Evolutionary conservation across 2,329 filamentous ascomycete species (phyloP), one percentile per base, ranked within the genome.

Genomic region (Pseudogymnoascus destructans): DNA sequence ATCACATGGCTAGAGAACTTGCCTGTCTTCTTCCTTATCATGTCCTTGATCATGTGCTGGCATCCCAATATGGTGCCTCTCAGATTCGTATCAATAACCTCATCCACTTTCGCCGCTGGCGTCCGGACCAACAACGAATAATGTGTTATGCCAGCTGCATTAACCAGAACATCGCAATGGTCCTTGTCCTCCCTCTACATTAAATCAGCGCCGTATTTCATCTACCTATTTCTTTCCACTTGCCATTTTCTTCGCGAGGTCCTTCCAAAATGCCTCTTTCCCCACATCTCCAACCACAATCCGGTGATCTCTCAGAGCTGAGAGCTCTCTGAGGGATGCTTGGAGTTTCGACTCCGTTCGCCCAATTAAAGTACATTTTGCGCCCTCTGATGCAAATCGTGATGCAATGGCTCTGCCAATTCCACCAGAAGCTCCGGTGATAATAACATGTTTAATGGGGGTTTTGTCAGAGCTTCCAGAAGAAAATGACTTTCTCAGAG

Each of bases 61-160:
- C 83, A 87, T 2, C 79, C 81, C 57, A 77, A 72, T 63, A 87
- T 82, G 58, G 87, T 81, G 1, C 80, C 78, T 57, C 76, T 73
- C 1, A 95, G 77, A 69, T 95, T 95, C 36, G 81, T 87, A 56
- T 79, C 73, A 4, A 95, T 66, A 5, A 89, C 74, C 1, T 73
- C 64, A 1, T 80, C 73, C 19, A 89, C 74, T 2, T 77, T 73
- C 0, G 72, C 68, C 0, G 77, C 67, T 0, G 70, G 65, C 1
- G 79, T 81, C 8, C 76, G 73, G 46, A 80, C 72, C n/a, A 93
- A 76, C 0, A 89, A 73, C 0, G 77, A 79, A 10, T 77, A 77
- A 63, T 89, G 82, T 0, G 84, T 77, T 19, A 90, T 75, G 8
- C 89, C 90, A 0, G 89, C 89, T 23, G 87, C 86, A 67, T 95